Base-by-base conservation (phyloP, 306 rosid genomes). In the Prinsepia uniflora region DNA sequence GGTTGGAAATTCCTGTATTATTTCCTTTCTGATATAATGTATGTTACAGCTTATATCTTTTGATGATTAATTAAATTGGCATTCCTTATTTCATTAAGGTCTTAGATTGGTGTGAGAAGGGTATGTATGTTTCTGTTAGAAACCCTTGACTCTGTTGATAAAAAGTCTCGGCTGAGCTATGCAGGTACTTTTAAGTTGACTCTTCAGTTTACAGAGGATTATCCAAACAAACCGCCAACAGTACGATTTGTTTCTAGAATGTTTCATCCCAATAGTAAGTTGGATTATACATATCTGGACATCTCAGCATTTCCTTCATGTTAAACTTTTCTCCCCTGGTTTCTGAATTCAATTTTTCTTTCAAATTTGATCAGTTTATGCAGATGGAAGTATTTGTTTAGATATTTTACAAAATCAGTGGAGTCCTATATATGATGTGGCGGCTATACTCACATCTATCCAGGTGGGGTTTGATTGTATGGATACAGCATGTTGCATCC, bases 321-420 rank as follows among this genome's bases (percentile, higher is more conserved):
- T 42, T 41, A 3, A 2, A 22, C 22, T 13, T 42, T 17, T 57
- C 56, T 71, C 56, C 19, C 58, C 11, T 56, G 65, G 66, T 44
- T 24, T 44, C 66, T 57, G 53, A 69, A 55, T 54, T 20, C 22
- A 20, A 55, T 6, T 44, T 19, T 57, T 44, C 57, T 65, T 57
- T 65, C 63, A 68, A 34, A 85, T 75, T 44, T 71, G 66, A 22
- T 44, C 84, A 94, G 99, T 94, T 76, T 94, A 94, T 78, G 99
- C 97, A 0, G 99, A 94, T 90, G 99, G 99, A 57, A 91, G 99
- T 77, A 94, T 94, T 50, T 94, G 99, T 65, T 84, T 94, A 92
- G 99, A 91, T 75, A 91, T 91, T 79, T 84, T 94, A 67, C 98
- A 94, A 81, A 94, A 90, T 78, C 96, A 94, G 59, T 94, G 98